Conservation (phyloP, 78 protist species). For the Dictyostelium intermedium region DNA sequence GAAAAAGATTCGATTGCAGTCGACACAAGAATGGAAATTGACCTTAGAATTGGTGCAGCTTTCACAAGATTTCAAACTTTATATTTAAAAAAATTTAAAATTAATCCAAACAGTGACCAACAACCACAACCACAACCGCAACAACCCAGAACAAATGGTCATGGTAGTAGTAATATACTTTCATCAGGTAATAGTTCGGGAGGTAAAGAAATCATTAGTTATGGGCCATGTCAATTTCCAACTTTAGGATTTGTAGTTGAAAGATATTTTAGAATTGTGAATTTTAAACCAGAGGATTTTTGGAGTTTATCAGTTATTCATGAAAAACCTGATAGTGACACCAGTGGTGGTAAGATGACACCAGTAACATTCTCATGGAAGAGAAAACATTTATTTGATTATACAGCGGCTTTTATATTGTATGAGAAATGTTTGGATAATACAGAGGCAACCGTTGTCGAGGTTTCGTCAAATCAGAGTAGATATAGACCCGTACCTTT, state of each 20-base stretch:
- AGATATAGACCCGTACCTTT: slow-evolving; percentile 94
- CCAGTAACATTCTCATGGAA: slow-evolving; percentile 80
- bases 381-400: slow-evolving; percentile 84
- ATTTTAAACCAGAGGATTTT: slow-evolving; percentile 91
- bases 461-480: slow-evolving; percentile 30
- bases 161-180: not conserved
- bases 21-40: slow-evolving; percentile 92
- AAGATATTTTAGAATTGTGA: slow-evolving; percentile 70
- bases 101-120: not conserved
- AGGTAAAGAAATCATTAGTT: slow-evolving; percentile 4
- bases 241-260: slow-evolving; percentile 98
- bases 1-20: slow-evolving; percentile 91
- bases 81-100: slow-evolving; percentile 63
- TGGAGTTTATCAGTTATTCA: slow-evolving; percentile 71
- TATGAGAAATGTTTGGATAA: slow-evolving; percentile 41
- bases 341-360: not conserved
- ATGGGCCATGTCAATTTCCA: slow-evolving; percentile 99
- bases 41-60: slow-evolving; percentile 95
- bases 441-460: slow-evolving; percentile 42
- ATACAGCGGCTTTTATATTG: slow-evolving; percentile 18
- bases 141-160: not conserved
- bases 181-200: not conserved
- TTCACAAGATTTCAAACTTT: slow-evolving; percentile 98
- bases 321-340: not conserved
- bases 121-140: not conserved